These are phyloP conservation scores for Tilletia walkeri DNA, from an alignment of 1,284 basidiomycete genomes.

Conservation along the genomic window DNA sequence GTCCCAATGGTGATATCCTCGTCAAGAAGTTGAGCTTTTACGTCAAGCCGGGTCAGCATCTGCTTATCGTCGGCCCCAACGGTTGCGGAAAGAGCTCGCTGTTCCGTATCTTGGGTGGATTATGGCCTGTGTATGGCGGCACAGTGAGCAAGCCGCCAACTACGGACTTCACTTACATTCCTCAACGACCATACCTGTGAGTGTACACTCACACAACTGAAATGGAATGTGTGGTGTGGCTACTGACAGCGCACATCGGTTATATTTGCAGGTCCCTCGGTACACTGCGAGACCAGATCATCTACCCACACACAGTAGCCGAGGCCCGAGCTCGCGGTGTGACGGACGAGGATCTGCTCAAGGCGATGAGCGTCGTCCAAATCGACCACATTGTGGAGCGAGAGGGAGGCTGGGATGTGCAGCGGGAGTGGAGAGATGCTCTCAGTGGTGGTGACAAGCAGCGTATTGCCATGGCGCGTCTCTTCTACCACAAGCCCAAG, in stretches of 20 bases:
- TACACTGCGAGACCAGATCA: constrained; percentile 85
- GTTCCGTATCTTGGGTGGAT: constrained; percentile 89
- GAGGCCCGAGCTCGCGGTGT: constrained; percentile 48
- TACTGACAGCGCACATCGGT: not conserved
- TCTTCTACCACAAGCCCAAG: constrained; percentile 96
- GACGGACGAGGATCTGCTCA: constrained; percentile 70
- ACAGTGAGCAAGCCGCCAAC: constrained; percentile 88
- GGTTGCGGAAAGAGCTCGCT: constrained; percentile 64
- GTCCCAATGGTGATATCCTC: constrained; percentile 90
- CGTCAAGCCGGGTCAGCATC: constrained; percentile 79
- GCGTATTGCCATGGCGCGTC: constrained; percentile 88
- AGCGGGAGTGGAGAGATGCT: constrained; percentile 87
- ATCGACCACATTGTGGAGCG: constrained; percentile 85
- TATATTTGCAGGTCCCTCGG: constrained; percentile 65
- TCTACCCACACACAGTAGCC: constrained; percentile 73
- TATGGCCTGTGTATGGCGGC: constrained; percentile 96
- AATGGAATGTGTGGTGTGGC: no score
- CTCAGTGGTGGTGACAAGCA: constrained; percentile 73
- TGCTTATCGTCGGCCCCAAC: constrained; percentile 63
- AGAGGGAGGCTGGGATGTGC: constrained; percentile 91
- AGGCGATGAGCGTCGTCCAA: constrained; percentile 75
- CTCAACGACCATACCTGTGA: constrained; percentile 84
- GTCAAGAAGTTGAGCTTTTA: constrained; percentile 76
- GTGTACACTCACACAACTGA: not conserved
- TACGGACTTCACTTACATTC: constrained; percentile 87